These are phyloP conservation scores for Neofusicoccum parvum DNA, from an alignment of 2,329 filamentous ascomycete species.

Conservation along the genomic window DNA sequence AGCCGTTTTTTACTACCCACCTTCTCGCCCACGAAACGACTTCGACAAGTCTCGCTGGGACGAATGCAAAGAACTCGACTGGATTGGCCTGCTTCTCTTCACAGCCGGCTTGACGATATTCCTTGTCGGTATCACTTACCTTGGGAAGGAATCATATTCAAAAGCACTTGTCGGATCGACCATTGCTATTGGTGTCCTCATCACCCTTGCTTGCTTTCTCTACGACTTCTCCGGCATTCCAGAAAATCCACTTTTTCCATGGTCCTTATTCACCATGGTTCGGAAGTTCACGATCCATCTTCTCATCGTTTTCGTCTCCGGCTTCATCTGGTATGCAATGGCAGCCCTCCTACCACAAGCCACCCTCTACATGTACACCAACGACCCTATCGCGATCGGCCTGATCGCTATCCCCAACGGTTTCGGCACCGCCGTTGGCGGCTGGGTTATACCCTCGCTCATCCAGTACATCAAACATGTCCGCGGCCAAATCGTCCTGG, in stretches of 20 bases:
- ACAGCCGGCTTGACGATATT: slow-evolving; percentile 49
- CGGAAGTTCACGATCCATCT: slow-evolving; percentile 32
- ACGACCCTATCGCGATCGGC: slow-evolving; percentile 28
- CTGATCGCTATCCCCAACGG: slow-evolving; percentile 26
- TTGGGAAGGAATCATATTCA: slow-evolving; percentile 38
- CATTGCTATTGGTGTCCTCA: slow-evolving; percentile 28
- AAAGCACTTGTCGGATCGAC: slow-evolving; percentile 31
- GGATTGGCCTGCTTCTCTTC: slow-evolving; percentile 50
- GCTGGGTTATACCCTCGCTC: slow-evolving; percentile 25
- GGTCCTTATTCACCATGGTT: slow-evolving; percentile 31
- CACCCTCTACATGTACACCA: slow-evolving; percentile 26
- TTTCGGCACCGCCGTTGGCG: slow-evolving; percentile 24
- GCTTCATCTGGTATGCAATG: slow-evolving; percentile 33
- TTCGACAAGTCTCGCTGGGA: slow-evolving; percentile 30
- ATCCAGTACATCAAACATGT: slow-evolving; percentile 28
- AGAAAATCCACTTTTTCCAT: slow-evolving; percentile 31
- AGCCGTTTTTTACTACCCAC: slow-evolving; percentile 51
- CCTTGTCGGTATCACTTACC: slow-evolving; percentile 51
- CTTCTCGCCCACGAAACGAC: slow-evolving; percentile 43
- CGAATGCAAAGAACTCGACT: slow-evolving; percentile 45
- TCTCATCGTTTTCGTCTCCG: slow-evolving; percentile 31
- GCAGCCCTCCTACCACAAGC: slow-evolving; percentile 28
- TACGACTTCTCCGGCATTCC: slow-evolving; percentile 26
- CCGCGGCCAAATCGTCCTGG: slow-evolving; percentile 26
- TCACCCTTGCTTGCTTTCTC: slow-evolving; percentile 25